Evolutionary conservation across 345 rosid species (phyloP), one percentile per base, ranked within the genome.

Genomic region (Eucalyptus polybractea): DNA sequence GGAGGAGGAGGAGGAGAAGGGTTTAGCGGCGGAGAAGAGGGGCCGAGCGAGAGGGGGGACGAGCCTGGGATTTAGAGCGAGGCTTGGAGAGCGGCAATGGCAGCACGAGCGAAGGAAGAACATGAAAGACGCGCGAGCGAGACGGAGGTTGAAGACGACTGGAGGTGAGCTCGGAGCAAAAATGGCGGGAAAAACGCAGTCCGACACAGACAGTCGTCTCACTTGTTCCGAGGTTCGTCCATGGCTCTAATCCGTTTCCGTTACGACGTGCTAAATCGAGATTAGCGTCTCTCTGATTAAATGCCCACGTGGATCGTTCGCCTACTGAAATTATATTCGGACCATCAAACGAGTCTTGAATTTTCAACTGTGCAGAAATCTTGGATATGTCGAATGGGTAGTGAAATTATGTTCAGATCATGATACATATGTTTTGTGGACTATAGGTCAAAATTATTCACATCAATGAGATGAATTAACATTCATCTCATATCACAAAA

Each of bases 1-100:
- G 67, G 51, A 83, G 76, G 33, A 60, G 67, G 51, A 83, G 76
- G 29, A 54, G 60, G 13, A 56, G 62, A 60, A 69, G 51, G 62
- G 80, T 22, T 90, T 80, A 88, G 90, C 88, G 92, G 89, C 86
- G 92, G 81, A 83, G 53, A 67, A 83, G 80, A 89, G 80, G 10
- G 85, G 49, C 27, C 89, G 25, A 47, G 89, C 40, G 76, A 65
- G 89, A 24, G 67, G 24, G 24, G 31, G 12, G 29, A 31, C 14
- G 69, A 76, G 29, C 29, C 47, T 76, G 62, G 7, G 87, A 22
- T 76, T 27, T 40, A 89, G 86, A 88, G 86, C 86, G 90, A 49
- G 50, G 33, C 67, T 10, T 37, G 90, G 67, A 24, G 88, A 14
- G 67, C 60, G 37, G 89, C 29, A 56, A 25, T 10, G 29, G 62